Evolutionary conservation across 371 early-diverging fungal genomes (phyloP), one percentile per base, ranked within the genome.

Genomic region (Rhizopus delemar): DNA sequence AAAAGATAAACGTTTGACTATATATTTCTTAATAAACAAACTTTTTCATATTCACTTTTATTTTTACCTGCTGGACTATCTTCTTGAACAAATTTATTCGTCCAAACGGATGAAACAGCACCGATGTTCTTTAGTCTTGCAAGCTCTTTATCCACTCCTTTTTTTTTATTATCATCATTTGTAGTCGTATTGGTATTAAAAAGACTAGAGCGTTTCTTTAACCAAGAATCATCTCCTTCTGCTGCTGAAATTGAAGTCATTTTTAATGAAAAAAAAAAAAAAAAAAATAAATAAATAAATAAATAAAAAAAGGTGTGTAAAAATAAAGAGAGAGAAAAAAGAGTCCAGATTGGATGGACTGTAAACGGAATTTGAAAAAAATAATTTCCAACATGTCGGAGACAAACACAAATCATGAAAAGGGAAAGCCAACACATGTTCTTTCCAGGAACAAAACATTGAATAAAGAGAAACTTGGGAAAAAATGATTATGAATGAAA

Each of bases 41-140:
- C 52, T 53, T 64, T 59, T 36, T 53, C 33, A 51, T 53, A 34
- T 49, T 22, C 41, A 36, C 29, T 39, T 32, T 15, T 53, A 5
- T 15, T 46, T 28, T 5, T 57, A 66, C 68, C 68, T 67, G 63
- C 68, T 59, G 63, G 50, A 56, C 53, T 61, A 31, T 67, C 68
- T 53, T 67, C 51, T 59, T 67, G 59, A 29, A 67, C 63, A 59
- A 67, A 67, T 49, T 67, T 67, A 38, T 67, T 67, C 3, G 68
- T 46, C 68, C 68, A 67, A 9, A 67, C 63, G 31, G 68, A 62
- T 41, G 63, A 63, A 35, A 67, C 68, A 51, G 62, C 66, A 11
- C 68, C 68, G 16, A 59, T 56, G 33, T 53, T 67, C 38, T 67
- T 67, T 22, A 67, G 39, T 46, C 68, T 36, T 8, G 68, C 68